Percentiles rank a stretch among this genome's conserved stretches.
Conservation (phyloP, 2,329 filamentous ascomycete species). For the Venturia pyrina region DNA sequence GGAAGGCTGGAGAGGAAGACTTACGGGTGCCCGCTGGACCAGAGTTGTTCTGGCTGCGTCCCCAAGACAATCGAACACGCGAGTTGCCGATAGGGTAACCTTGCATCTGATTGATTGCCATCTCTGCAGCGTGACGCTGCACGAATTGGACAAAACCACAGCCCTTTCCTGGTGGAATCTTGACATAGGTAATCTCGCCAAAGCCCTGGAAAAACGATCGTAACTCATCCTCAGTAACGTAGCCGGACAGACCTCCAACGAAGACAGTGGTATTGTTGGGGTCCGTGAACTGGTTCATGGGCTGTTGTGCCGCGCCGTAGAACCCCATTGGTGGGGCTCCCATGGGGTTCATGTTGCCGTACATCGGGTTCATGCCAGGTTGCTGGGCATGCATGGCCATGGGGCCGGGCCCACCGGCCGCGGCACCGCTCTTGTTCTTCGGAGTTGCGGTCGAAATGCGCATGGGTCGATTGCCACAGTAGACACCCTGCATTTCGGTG, state of each 20-base stretch:
- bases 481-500: constrained; percentile 97
- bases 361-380: constrained; percentile 30
- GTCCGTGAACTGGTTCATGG: constrained; percentile 99
- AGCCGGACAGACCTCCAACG: constrained; percentile 90
- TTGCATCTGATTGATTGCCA: constrained; percentile 99
- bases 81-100: constrained; percentile 99
- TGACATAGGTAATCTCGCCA: constrained; percentile 98
- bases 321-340: constrained; percentile 54
- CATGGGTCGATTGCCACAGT: constrained; percentile 98
- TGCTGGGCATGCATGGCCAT: constrained; percentile 20
- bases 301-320: constrained; percentile 61
- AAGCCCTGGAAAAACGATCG: constrained; percentile 99
- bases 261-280: constrained; percentile 99
- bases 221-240: constrained; percentile 98
- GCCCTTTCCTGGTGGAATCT: constrained; percentile 98
- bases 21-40: constrained; percentile 75
- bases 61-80: constrained; percentile 93
- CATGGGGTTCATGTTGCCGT: constrained; percentile 39
- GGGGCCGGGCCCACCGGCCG: constrained; percentile 39
- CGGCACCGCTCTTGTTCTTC: constrained; percentile 66
- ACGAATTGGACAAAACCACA: constrained; percentile 99
- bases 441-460: constrained; percentile 95
- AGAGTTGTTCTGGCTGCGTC: constrained; percentile 97
- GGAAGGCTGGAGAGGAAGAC: background rate
- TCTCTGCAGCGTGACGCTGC: constrained; percentile 95